Base-by-base conservation (phyloP, 108 stramenopile genomes). In the Cyclotella atomus region DNA sequence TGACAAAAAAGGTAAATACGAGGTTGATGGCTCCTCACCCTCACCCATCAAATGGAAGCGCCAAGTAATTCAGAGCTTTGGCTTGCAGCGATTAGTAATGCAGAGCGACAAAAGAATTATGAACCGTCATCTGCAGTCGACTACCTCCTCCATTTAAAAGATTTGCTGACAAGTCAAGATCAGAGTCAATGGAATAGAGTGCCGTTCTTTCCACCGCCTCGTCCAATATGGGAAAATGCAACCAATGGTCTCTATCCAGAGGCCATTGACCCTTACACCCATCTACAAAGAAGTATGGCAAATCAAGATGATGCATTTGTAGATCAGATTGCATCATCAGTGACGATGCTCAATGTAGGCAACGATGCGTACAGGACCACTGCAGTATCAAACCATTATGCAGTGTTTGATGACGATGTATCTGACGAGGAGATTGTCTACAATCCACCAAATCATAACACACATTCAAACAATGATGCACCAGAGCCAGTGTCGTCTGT, bases 391-490 rank as follows among this genome's bases (percentile, higher is more conserved):
- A 60, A 60, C 7, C 59, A 35, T 38, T 60, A 38, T 60, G 29
- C 59, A 1, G 59, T 60, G 23, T 29, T 60, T 32, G 2, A 32
- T n/a, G 30, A 24, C 9, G 34, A 35, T 60, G 59, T 60, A 2
- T 60, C 59, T 19, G 59, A 60, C 59, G 59, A 60, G 59, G 59
- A 60, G 59, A 60, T 60, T 41, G 59, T 60, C 21, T 60, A 60
- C 33, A n/a, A 60, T 20, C 34, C 59, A 38, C 30, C 59, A 6
- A 60, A 60, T 6, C 2, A 19, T 12, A 60, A 29, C n/a, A 19
- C 29, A 5, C 10, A 32, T 5, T 8, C 1, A 52, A 23, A 23
- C 4, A 52, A 52, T 52, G 12, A 6, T 9, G 23, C 21, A 52
- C 2, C 52, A 3, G 24, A n/a, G 21, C n/a, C 53, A 24, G 59